Percentiles rank a stretch among this genome's conserved stretches.
Conservation (phyloP, 2,329 filamentous ascomycete genomes). For the Penicillium thymicola region DNA sequence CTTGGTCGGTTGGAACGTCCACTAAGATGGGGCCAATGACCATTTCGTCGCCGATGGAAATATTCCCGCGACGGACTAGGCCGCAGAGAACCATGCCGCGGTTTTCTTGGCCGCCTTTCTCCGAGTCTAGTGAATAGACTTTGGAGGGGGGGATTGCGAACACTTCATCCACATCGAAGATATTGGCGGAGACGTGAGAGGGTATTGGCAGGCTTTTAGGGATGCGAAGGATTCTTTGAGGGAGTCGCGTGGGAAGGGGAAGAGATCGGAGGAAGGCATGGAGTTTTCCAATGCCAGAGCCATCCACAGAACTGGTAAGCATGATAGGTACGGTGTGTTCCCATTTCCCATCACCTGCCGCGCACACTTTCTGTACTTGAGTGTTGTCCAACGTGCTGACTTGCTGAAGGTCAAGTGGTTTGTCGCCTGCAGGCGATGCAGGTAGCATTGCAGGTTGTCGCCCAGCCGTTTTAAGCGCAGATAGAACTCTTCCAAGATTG, state of each 20-base stretch:
- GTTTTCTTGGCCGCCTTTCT: constrained; percentile 45
- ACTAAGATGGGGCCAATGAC: constrained; percentile 70
- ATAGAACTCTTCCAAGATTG: constrained; percentile 70
- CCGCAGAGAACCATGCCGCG: constrained; percentile 77
- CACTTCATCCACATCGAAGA: constrained; percentile 90
- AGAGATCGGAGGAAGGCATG: constrained; percentile 78
- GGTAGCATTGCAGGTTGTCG: constrained; percentile 70
- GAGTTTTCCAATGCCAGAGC: constrained; percentile 73
- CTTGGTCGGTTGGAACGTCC: constrained; percentile 51
- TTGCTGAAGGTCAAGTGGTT: constrained; percentile 52
- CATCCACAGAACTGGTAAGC: constrained; percentile 81
- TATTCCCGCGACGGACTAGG: constrained; percentile 71
- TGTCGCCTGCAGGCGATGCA: constrained; percentile 45
- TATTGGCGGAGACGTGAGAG: constrained; percentile 54
- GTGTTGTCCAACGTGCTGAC: constrained; percentile 56
- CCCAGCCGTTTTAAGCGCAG: constrained; percentile 71
- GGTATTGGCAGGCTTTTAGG: constrained; percentile 8
- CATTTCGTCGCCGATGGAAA: constrained; percentile 75
- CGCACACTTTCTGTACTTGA: constrained; percentile 58
- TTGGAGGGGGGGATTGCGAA: constrained; percentile 71
- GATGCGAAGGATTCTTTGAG: constrained; percentile 22
- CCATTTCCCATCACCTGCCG: constrained; percentile 36
- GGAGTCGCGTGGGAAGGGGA: constrained; percentile 58
- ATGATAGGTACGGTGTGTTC: constrained; percentile 72
- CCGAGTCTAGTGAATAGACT: constrained; percentile 43